A percentile compares a stretch with the other conserved stretches of the same genome.
These are phyloP conservation scores for Leonotis leonurus DNA, from an alignment of 257 asterid species.

Conservation along the genomic window DNA sequence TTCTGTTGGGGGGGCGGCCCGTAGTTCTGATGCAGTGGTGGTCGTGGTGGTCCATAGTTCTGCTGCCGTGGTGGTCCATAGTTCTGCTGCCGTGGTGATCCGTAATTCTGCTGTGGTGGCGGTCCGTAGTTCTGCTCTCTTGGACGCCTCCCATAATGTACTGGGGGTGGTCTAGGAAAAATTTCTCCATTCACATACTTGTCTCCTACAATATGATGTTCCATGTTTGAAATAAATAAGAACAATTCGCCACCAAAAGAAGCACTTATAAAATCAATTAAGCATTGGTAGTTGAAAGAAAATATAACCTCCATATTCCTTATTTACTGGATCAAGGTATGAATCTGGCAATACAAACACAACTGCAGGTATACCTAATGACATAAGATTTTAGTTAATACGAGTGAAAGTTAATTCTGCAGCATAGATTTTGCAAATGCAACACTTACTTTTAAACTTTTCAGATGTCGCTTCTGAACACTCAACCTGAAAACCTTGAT, in stretches of 20 bases:
- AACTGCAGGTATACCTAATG: constrained; percentile 66
- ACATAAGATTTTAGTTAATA: constrained; percentile 15
- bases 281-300: background rate
- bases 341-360: constrained; percentile 92
- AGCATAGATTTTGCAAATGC: constrained; percentile 2
- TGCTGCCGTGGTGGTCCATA: constrained; percentile 25
- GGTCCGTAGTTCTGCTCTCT: constrained; percentile 26
- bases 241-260: background rate
- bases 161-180: constrained; percentile 80
- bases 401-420: background rate
- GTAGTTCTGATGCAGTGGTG: constrained; percentile 18
- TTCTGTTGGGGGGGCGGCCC: constrained; percentile 23
- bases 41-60: constrained; percentile 23
- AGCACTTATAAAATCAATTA: background rate
- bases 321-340: constrained; percentile 78
- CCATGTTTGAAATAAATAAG: background rate
- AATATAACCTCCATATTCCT: constrained; percentile 88
- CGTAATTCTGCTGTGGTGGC: constrained; percentile 18
- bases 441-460: constrained; percentile 60
- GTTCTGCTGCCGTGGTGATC: constrained; percentile 33
- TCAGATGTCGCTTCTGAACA: constrained; percentile 80
- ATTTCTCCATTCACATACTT: constrained; percentile 85
- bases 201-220: constrained; percentile 52
- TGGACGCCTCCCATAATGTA: constrained; percentile 45
- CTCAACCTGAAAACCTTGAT: constrained; percentile 80